phyloP scores from a whole-genome alignment of 73 alveolate species.

The Paramecium sexaurelia region DNA sequence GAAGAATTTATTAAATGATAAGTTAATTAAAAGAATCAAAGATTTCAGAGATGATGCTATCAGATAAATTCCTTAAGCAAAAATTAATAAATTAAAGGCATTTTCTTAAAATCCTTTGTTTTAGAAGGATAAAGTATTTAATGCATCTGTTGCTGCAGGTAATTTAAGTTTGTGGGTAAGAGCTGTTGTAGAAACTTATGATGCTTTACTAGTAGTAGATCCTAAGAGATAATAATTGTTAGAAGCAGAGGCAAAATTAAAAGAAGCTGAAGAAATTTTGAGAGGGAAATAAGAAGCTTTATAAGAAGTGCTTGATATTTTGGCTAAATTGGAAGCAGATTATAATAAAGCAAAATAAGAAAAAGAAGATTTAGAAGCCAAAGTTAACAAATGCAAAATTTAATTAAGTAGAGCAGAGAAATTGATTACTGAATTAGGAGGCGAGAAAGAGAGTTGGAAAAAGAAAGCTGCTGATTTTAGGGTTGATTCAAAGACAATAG shows the following conservation, averaged over 20 bases:
- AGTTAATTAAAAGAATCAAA: slow-evolving; percentile 30
- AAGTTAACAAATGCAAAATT: slow-evolving; percentile 90
- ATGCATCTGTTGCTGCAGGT: slow-evolving; percentile 86
- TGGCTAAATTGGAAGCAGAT: slow-evolving; percentile 91
- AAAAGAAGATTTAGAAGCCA: slow-evolving; percentile 94
- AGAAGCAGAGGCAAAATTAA: slow-evolving; percentile 97
- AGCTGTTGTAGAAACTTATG: slow-evolving; percentile 79
- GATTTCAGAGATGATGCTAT: slow-evolving; percentile 55
- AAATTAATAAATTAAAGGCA: slow-evolving; percentile 75
- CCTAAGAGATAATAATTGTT: slow-evolving; percentile 97
- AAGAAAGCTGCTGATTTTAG: slow-evolving; percentile 77
- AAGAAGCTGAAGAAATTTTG: slow-evolving; percentile 89
- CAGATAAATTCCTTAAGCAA: slow-evolving; percentile 68
- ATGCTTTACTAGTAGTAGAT: slow-evolving; percentile 91
- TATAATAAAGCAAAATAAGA: slow-evolving; percentile 93
- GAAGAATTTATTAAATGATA: slow-evolving; percentile 63
- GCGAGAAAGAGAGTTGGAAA: slow-evolving; percentile 97
- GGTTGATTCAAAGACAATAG: slow-evolving; percentile 85
- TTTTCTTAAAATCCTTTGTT: slow-evolving; percentile 74
- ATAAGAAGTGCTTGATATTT: slow-evolving; percentile 85
- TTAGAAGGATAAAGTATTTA: slow-evolving; percentile 74
- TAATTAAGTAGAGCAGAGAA: slow-evolving; percentile 98
- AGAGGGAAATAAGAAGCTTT: slow-evolving; percentile 90
- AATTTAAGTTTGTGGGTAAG: slow-evolving; percentile 90
- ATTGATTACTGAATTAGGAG: slow-evolving; percentile 97